Percentiles rank a stretch among this genome's conserved stretches.
These are phyloP conservation scores for Pochonia chlamydosporia DNA, from an alignment of 2,329 filamentous ascomycete genomes.

Conservation along the genomic window DNA sequence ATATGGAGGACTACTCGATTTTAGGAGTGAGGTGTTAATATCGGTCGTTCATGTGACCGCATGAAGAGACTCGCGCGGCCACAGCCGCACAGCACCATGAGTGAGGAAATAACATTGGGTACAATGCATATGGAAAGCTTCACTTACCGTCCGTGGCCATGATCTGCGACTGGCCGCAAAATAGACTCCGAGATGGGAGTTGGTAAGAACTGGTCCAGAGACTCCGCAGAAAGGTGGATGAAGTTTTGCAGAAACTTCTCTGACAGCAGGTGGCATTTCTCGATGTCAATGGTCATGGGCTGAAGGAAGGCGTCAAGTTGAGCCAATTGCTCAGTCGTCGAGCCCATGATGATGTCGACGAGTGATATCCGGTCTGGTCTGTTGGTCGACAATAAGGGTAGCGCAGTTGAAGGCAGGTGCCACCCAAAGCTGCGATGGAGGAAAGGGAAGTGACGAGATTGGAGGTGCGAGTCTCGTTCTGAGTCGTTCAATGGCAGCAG, in stretches of 20 bases:
- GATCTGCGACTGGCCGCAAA: conserved; percentile 39
- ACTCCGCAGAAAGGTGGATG: conserved; percentile 43
- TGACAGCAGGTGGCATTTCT: conserved; percentile 41
- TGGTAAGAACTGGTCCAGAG: conserved; percentile 50
- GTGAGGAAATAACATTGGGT: too few species aligned
- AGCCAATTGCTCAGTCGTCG: conserved; percentile 5
- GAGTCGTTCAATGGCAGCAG: neutral
- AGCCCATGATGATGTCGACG: conserved; percentile 5
- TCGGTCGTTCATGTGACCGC: too few species aligned
- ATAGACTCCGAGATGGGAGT: conserved; percentile 58
- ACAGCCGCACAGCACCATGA: too few species aligned
- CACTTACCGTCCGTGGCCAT: conserved; percentile 45
- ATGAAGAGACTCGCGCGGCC: too few species aligned
- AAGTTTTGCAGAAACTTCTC: conserved; percentile 42
- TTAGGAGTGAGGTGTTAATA: too few species aligned
- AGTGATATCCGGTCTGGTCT: neutral
- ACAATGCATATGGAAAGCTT: too few species aligned
- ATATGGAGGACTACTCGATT: neutral
- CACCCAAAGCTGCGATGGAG: neutral
- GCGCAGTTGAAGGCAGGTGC: too few species aligned
- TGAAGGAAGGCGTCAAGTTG: conserved; percentile 39
- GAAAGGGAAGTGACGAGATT: neutral
- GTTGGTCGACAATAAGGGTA: neutral
- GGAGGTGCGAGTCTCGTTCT: neutral
- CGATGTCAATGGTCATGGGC: conserved; percentile 43